Evolutionary conservation across 306 rosid species (phyloP), one percentile per base, ranked within the genome.

Genomic region (Dryas octopetala): DNA sequence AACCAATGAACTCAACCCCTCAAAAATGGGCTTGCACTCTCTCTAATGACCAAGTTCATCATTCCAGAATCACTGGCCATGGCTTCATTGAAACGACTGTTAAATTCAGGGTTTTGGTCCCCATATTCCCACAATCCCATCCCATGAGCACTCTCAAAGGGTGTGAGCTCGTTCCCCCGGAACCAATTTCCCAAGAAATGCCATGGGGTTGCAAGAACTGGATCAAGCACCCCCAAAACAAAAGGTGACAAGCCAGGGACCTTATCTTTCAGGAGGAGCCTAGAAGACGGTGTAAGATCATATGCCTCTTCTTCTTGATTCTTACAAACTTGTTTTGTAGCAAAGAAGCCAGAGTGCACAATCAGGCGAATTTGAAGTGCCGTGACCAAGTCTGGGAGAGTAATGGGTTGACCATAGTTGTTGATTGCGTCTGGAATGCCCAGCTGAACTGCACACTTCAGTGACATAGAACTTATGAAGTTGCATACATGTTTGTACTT

Each of bases 391-490:
- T 85, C 73, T 1, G 73, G 16, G 14, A 87, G 82, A 32, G 88
- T 82, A 17, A 87, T 83, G 38, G 88, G 82, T 70, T 82, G 76
- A 26, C 88, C 87, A 17, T 89, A 80, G 70, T 45, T 51, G 44
- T 86, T 76, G 50, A 89, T 86, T 44, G 41, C 40, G 63, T 89
- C 88, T 0, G 88, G 88, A 54, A 86, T 67, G 79, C 89, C 87
- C 1, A 89, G 63, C 53, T 87, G 84, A 72, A 82, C 19, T 0
- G 69, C 85, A 12, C 77, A 75, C n/a, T 85, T 83, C 5, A 89
- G 83, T 3, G 91, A 86, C 88, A 85, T 83, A 73, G 88, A 83
- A 71, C 81, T 82, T 0, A 83, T 61, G 65, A 16, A 83, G 75
- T 68, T 79, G 58, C 69, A 74, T 0, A 82, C n/a, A 19, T 83